Evolutionary conservation across 768 basidiomycete genomes (phyloP).

Genomic region (Podaxis carcinomalis): DNA sequence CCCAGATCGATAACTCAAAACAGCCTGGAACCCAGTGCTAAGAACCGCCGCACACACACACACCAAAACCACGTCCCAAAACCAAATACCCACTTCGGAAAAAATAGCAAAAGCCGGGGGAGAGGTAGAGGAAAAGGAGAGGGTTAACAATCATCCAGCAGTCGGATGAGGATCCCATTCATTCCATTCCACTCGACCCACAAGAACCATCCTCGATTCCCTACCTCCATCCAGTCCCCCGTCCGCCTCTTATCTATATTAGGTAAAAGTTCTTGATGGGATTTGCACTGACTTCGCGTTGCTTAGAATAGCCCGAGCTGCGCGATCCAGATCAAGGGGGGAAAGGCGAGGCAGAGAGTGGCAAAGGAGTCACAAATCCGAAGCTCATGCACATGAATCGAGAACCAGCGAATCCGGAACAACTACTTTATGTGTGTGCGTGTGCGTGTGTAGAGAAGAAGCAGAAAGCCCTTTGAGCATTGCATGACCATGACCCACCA

Average conservation of each 20-base stretch:
- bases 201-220: neutral
- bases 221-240: neutral
- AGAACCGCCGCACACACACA: no score
- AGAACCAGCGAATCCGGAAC: neutral
- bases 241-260: neutral
- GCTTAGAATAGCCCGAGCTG: constrained; percentile 2
- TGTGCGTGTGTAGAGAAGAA: no score
- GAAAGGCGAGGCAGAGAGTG: neutral
- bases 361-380: neutral
- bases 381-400: neutral
- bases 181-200: neutral
- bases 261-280: neutral
- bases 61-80: no score
- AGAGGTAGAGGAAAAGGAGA: neutral
- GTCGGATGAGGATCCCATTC: neutral
- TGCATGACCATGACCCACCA: no score
- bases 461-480: no score
- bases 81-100: neutral
- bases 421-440: neutral
- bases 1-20: neutral
- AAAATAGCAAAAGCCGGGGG: neutral
- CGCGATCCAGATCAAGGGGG: neutral
- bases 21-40: no score
- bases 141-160: neutral
- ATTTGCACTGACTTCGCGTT: neutral